A percentile compares a stretch with the other conserved stretches of the same genome.
Conservation (phyloP, 176 grass and related monocot genomes). For the Zea luxurians region DNA sequence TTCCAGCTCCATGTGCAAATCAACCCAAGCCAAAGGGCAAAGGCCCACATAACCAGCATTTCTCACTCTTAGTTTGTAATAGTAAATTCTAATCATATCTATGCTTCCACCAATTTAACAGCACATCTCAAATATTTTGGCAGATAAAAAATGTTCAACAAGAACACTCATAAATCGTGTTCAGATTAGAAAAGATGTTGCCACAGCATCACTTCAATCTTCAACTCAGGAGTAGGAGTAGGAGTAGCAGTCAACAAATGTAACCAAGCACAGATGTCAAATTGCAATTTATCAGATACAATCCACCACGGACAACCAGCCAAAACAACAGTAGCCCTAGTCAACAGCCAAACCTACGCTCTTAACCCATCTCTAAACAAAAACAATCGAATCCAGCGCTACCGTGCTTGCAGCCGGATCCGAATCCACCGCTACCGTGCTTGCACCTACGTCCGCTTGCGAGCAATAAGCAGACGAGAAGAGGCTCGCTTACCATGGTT, state of each 20-base stretch:
- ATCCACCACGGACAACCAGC: too few species aligned
- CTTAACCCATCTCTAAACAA: too few species aligned
- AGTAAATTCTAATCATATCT: background rate
- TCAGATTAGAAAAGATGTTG: background rate
- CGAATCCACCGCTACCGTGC: too few species aligned
- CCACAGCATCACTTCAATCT: background rate
- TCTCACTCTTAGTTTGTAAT: background rate
- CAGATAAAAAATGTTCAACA: background rate
- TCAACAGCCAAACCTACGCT: too few species aligned
- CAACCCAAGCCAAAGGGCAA: background rate
- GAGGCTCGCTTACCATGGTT: slow-evolving; percentile 11
- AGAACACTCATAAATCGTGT: background rate
- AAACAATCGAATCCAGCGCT: too few species aligned
- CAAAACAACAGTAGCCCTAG: background rate
- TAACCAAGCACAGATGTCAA: background rate
- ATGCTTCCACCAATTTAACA: background rate
- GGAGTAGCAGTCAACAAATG: background rate
- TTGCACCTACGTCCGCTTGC: too few species aligned
- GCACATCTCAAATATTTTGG: background rate
- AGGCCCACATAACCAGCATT: background rate
- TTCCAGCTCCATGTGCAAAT: background rate
- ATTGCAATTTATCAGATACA: background rate
- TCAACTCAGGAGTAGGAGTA: background rate
- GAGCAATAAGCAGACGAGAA: too few species aligned
- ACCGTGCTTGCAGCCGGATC: too few species aligned